Evolutionary conservation across 2,329 filamentous ascomycete genomes (phyloP).

Genomic region (Alternaria brassicae): DNA sequence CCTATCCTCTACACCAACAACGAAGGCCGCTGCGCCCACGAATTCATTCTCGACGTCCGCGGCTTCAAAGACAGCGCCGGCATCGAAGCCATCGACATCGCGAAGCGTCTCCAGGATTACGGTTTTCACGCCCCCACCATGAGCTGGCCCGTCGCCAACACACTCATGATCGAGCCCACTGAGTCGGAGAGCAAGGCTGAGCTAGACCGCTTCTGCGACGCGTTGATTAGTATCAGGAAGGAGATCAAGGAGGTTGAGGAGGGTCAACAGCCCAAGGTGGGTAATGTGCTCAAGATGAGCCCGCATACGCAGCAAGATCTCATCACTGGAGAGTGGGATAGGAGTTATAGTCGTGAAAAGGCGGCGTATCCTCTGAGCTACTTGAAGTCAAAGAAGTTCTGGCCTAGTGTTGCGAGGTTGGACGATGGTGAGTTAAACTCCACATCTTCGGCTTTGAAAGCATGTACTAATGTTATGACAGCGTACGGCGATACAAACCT

Average conservation of each 20-base stretch:
- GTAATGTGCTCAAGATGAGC: slow-evolving; percentile 87
- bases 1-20: slow-evolving; percentile 92
- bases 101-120: slow-evolving; percentile 95
- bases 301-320: slow-evolving; percentile 87
- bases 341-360: slow-evolving; percentile 80
- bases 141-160: slow-evolving; percentile 94
- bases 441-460: not conserved
- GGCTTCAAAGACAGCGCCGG: slow-evolving; percentile 83
- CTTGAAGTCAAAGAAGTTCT: slow-evolving; percentile 96
- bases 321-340: slow-evolving; percentile 76
- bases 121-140: slow-evolving; percentile 98
- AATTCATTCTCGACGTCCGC: slow-evolving; percentile 92
- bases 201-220: slow-evolving; percentile 91
- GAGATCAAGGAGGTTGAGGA: slow-evolving; percentile 87
- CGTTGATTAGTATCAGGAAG: slow-evolving; percentile 81
- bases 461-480: slow-evolving; percentile 50
- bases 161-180: slow-evolving; percentile 97
- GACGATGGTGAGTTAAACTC: slow-evolving; percentile 74
- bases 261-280: slow-evolving; percentile 74
- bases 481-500: slow-evolving; percentile 91
- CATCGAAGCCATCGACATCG: slow-evolving; percentile 91
- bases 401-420: slow-evolving; percentile 84
- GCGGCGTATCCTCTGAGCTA: slow-evolving; percentile 87
- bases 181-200: slow-evolving; percentile 92
- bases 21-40: slow-evolving; percentile 88